A percentile compares a stretch with the other conserved stretches of the same genome.
phyloP scores from a whole-genome alignment of 2,329 filamentous ascomycete species.

The Basipetospora chlamydospora region DNA sequence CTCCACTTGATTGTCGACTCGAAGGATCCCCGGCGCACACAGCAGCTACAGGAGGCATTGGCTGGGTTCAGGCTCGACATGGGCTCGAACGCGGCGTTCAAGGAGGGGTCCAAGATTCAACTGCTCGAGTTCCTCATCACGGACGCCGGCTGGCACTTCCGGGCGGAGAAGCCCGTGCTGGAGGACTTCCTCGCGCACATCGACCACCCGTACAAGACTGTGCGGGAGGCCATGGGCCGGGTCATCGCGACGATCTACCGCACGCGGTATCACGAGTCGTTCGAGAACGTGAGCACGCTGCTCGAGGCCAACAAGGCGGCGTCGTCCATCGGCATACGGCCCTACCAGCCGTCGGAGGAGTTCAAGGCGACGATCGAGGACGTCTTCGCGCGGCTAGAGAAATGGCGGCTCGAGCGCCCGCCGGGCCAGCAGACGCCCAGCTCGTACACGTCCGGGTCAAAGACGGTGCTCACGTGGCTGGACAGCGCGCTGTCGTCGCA shows the following conservation, averaged over 20 bases:
- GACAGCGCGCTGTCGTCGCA: constrained; percentile 82
- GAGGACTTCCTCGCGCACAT: constrained; percentile 82
- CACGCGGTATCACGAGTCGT: constrained; percentile 88
- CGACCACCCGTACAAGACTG: constrained; percentile 95
- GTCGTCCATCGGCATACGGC: constrained; percentile 71
- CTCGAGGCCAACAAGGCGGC: constrained; percentile 64
- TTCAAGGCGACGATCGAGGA: constrained; percentile 58
- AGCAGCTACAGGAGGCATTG: constrained; percentile 73
- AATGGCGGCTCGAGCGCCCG: constrained; percentile 71
- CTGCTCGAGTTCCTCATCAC: constrained; percentile 77
- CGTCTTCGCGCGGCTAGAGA: constrained; percentile 67
- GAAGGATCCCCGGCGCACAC: constrained; percentile 76
- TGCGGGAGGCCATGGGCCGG: constrained; percentile 84
- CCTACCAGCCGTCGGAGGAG: constrained; percentile 65
- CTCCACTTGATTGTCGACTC: constrained; percentile 77
- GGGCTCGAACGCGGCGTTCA: constrained; percentile 92
- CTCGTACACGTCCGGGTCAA: constrained; percentile 87
- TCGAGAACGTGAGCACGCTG: constrained; percentile 61
- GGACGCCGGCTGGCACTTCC: constrained; percentile 93
- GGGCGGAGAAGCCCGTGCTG: constrained; percentile 72
- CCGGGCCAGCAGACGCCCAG: constrained; percentile 88
- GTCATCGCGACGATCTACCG: constrained; percentile 81
- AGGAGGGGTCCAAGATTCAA: constrained; percentile 93
- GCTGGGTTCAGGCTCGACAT: constrained; percentile 83
- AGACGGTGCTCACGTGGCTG: constrained; percentile 91